A percentile compares a stretch with the other conserved stretches of the same genome.
phyloP scores from a whole-genome alignment of 176 grass and related monocot species.

The Rhynchospora tenuis region DNA sequence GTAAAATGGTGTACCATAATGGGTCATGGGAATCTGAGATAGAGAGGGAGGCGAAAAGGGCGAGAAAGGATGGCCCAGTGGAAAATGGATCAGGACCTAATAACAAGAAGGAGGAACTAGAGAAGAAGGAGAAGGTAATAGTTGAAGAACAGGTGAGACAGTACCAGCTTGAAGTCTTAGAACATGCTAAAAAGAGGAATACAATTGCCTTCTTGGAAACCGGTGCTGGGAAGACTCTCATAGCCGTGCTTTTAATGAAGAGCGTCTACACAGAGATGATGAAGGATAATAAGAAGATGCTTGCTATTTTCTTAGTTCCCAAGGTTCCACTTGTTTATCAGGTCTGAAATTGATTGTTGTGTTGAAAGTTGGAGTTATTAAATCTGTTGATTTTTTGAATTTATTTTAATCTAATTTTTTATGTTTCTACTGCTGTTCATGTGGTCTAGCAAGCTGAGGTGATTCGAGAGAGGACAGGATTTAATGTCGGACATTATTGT shows the following conservation, averaged over 20 bases:
- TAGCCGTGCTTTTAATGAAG: conserved; percentile 85
- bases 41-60: conserved; percentile 59
- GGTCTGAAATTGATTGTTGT: conserved; percentile 31
- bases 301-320: conserved; percentile 85
- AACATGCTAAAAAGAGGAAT: conserved; percentile 92
- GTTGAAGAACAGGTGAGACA: conserved; percentile 77
- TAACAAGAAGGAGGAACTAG: conserved; percentile 39
- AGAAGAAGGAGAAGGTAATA: conserved; percentile 50
- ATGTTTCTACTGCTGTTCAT: conserved; percentile 14
- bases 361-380: not conserved
- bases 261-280: conserved; percentile 56
- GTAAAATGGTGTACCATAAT: conserved; percentile 81
- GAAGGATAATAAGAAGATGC: conserved; percentile 82
- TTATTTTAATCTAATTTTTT: conserved; percentile 5
- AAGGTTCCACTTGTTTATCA: conserved; percentile 99
- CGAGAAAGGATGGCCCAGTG: conserved; percentile 20
- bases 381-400: conserved; percentile 2
- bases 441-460: conserved; percentile 92
- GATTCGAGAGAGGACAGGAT: conserved; percentile 76
- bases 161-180: conserved; percentile 90
- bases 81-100: not conserved
- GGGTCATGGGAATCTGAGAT: conserved; percentile 66
- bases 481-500: conserved; percentile 86
- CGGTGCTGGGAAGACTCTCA: conserved; percentile 84
- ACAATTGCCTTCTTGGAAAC: conserved; percentile 93